A percentile compares a stretch with the other conserved stretches of the same genome.
Conservation (phyloP, 163 green algal species). For the Scenedesmus sp. region DNA sequence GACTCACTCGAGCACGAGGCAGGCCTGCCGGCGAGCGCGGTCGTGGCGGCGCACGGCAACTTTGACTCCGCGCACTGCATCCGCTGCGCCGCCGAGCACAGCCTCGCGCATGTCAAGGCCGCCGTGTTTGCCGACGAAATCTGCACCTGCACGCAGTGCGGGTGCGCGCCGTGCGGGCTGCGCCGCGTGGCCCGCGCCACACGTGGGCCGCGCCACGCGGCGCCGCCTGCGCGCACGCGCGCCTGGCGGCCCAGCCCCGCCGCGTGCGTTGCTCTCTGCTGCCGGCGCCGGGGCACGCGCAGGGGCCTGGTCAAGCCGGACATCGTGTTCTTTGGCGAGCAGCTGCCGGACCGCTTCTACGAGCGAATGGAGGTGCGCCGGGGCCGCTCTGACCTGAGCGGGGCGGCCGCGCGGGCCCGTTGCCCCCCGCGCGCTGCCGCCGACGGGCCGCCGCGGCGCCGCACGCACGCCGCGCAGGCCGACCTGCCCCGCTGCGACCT, state of each 20-base stretch:
- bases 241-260: too few species aligned
- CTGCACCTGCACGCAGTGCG: slow-evolving; percentile 50
- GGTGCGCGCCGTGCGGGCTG: too few species aligned
- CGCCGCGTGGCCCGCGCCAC: too few species aligned
- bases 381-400: too few species aligned
- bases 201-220: too few species aligned
- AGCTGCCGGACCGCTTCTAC: slow-evolving; percentile 69
- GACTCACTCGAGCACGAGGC: slow-evolving; percentile 73
- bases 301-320: slow-evolving; percentile 84
- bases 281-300: not conserved
- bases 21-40: slow-evolving; percentile 59
- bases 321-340: slow-evolving; percentile 94
- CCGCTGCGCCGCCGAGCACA: slow-evolving; percentile 53
- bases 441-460: too few species aligned
- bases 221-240: too few species aligned
- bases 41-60: slow-evolving; percentile 86
- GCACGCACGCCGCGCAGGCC: slow-evolving; percentile 6
- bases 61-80: slow-evolving; percentile 82
- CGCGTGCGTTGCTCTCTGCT: too few species aligned
- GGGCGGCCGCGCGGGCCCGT: too few species aligned
- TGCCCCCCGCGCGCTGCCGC: too few species aligned
- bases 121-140: slow-evolving; percentile 57
- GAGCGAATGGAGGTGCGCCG: slow-evolving; percentile 27
- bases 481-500: slow-evolving; percentile 77
- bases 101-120: slow-evolving; percentile 56